Evolutionary conservation across 495 filamentous ascomycete genomes (phyloP), one percentile per base, ranked within the genome.

Genomic region (Aspergillus sclerotioniger): DNA sequence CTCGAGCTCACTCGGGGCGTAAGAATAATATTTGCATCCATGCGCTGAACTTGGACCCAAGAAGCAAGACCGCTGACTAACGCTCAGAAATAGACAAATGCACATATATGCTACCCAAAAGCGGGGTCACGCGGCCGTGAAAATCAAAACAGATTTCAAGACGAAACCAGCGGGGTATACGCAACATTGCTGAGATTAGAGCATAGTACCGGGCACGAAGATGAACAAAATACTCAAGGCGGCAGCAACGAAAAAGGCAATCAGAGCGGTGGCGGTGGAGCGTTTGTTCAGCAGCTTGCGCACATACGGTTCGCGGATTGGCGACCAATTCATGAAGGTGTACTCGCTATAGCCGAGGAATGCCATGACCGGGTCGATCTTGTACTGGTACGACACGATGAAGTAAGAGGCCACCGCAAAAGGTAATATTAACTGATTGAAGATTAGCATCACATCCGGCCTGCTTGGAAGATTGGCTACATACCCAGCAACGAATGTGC

Each of bases 341-440:
- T 96, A 96, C 74, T 98, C 94, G 76, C 91, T 97, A 66, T 84
- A 85, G 31, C 92, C 93, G 17, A 89, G 61, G n/a, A 98, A 81
- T 3, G 90, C 94, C 71, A 97, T 85, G 61, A 95, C 76, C 0
- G 95, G 95, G 67, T 98, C 94, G 37, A 98, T 82, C 52, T 87
- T 87, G 75, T 98, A 98, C 71, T 98, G 93, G 64, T 98, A 92
- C 4, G 90, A 90, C 56, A 87, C 82, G 28, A 98, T 84, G 64
- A 84, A 85, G 71, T 98, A 98, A 15, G 95, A 82, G 8, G 91
- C 93, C 35, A 98, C 72, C 1, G 89, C 89, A 71, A 97, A 98
- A 6, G 94, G 94, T n/a, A 97, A 79, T 63, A 98, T 91, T 33
- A 96, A 74, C 92, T 96, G 60, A 39, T 54, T 39, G 28, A n/a